Percentiles rank a stretch among this genome's conserved stretches.
phyloP scores from a whole-genome alignment of 768 basidiomycete genomes.

The Lactarius tabidus region DNA sequence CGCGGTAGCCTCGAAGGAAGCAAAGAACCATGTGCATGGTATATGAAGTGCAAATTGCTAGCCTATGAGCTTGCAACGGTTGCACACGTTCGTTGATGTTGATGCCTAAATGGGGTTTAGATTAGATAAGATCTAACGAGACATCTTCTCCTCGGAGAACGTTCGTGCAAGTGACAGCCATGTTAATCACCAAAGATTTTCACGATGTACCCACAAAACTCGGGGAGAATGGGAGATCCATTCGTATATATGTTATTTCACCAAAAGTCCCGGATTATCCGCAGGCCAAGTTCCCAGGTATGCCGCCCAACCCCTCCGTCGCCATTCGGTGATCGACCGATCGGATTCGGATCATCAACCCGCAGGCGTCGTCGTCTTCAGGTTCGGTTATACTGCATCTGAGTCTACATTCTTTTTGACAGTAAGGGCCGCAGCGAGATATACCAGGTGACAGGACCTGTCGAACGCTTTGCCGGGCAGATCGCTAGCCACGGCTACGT shows the following conservation, averaged over 20 bases:
- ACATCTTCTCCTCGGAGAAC: background rate
- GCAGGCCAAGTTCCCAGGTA: conserved; percentile 86
- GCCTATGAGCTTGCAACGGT: background rate
- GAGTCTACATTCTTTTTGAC: background rate
- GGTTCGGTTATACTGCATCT: conserved; percentile 36
- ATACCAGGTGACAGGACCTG: conserved; percentile 94
- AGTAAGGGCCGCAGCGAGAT: conserved; percentile 61
- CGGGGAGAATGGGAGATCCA: conserved; percentile 53
- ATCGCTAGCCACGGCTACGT: conserved; percentile 85
- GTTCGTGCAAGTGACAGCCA: conserved; percentile 33
- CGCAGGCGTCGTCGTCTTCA: conserved; percentile 80
- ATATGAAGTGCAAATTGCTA: background rate
- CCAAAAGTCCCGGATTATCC: conserved; percentile 80
- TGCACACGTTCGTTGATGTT: conserved; percentile 29
- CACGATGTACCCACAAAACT: conserved; percentile 74
- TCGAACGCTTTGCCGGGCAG: conserved; percentile 87
- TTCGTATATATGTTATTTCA: conserved; percentile 79
- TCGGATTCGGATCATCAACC: background rate
- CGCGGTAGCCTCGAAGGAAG: conserved; percentile 13
- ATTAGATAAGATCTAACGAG: conserved; percentile 1
- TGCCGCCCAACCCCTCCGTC: background rate
- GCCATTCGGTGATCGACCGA: background rate
- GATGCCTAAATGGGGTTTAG: background rate
- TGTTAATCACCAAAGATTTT: conserved; percentile 80
- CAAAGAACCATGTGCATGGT: background rate